These are phyloP conservation scores for Penicillium silybi DNA, from an alignment of 495 filamentous ascomycete species.

Conservation along the genomic window DNA sequence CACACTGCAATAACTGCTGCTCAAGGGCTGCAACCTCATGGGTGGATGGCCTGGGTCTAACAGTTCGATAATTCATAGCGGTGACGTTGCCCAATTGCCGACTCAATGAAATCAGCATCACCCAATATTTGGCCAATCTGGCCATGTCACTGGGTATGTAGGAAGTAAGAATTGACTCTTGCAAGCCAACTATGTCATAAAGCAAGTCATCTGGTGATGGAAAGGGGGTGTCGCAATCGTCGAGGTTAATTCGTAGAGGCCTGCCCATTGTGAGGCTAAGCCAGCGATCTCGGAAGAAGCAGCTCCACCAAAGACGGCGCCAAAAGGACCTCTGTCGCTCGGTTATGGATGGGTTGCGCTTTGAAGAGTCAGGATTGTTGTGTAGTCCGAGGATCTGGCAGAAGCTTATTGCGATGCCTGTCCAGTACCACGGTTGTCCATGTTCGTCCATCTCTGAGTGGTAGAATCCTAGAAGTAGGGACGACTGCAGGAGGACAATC, in stretches of 20 bases:
- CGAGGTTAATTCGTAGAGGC: constrained; percentile 33
- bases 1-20: constrained; percentile 10
- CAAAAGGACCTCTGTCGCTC: constrained; percentile 28
- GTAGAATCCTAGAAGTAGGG: constrained; percentile 38
- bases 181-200: constrained; percentile 18
- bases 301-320: constrained; percentile 41
- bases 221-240: constrained; percentile 31
- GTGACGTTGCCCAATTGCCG: constrained; percentile 21
- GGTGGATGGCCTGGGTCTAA: constrained; percentile 6
- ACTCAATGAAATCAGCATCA: constrained; percentile 26
- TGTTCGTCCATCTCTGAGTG: constrained; percentile 36
- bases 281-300: constrained; percentile 38
- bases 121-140: constrained; percentile 25
- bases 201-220: constrained; percentile 26
- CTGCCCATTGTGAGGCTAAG: constrained; percentile 33
- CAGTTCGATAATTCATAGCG: constrained; percentile 18
- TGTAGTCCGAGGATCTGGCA: constrained; percentile 35
- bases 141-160: constrained; percentile 22
- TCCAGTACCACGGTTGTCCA: constrained; percentile 36
- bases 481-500: constrained; percentile 35
- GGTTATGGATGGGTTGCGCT: constrained; percentile 17
- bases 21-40: constrained; percentile 25
- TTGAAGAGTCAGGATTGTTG: constrained; percentile 16
- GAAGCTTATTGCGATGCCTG: constrained; percentile 31
- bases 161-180: neutral